Evolutionary conservation across 345 rosid genomes (phyloP), one percentile per base, ranked within the genome.

Genomic region (Theobroma cacao): DNA sequence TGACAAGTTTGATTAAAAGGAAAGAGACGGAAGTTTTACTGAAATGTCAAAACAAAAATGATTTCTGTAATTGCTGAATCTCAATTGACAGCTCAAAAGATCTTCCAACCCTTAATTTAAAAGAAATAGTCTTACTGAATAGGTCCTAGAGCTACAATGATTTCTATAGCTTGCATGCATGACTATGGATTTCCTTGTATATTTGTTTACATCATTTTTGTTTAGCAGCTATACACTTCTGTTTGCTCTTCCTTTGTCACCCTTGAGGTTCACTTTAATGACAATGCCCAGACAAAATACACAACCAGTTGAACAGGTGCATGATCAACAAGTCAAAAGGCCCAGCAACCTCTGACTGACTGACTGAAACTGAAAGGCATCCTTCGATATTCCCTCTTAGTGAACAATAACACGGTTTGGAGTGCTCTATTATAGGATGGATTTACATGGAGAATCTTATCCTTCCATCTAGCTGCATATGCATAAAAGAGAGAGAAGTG

Each of bases 391-490:
- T 33, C 7, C 72, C 60, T 43, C 69, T 24, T 50, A 34, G 69
- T 17, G 50, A 3, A 55, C 24, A 36, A 47, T 30, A 26, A 18
- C 48, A 20, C 4, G 22, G 3, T 34, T 24, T 63, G 2, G 0
- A 59, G 17, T 48, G 41, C 33, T 77, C 85, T 69, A 60, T 14
- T 48, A 71, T 9, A 9, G 0, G 41, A 33, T 20, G 50, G 18
- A 43, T 68, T 24, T 56, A 40, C 20, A 17, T 34, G 26, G 17
- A 22, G 7, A 71, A 61, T 36, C 26, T 15, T 77, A 43, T 33
- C 36, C 40, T 47, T 30, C 9, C 58, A 31, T 50, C 59, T 53
- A 67, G 62, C 77, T 66, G 82, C 84, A 45, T 9, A 45, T 7
- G 7, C 15, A 31, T 2, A 60, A 40, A 52, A 80, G 43, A 2